These are phyloP conservation scores for Neofusicoccum laricinum DNA, from an alignment of 2,329 filamentous ascomycete genomes.

Conservation along the genomic window DNA sequence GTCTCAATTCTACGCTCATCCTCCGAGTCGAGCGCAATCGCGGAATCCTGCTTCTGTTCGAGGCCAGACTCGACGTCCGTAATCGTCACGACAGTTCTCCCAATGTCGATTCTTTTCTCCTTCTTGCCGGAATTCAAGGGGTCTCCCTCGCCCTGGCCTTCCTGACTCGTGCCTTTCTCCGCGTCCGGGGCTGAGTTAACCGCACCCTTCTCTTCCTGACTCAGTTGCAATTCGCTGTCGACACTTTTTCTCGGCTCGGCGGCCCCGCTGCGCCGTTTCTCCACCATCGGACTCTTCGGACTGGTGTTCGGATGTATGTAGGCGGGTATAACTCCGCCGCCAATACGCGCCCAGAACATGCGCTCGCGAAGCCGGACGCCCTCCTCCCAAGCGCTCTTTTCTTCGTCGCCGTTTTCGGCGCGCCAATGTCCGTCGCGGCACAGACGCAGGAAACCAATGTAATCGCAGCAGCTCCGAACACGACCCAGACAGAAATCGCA, in stretches of 20 bases:
- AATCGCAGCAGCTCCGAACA: constrained; percentile 85
- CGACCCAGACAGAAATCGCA: constrained; percentile 84
- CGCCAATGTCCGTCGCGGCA: constrained; percentile 91
- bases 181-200: background rate
- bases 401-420: constrained; percentile 76
- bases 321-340: constrained; percentile 81
- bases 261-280: constrained; percentile 22
- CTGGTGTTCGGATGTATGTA: constrained; percentile 27
- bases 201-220: background rate
- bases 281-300: constrained; percentile 27
- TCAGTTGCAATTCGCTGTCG: constrained; percentile 14
- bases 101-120: constrained; percentile 36
- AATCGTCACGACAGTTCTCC: constrained; percentile 32
- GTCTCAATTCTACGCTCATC: constrained; percentile 35
- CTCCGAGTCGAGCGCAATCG: constrained; percentile 22
- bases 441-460: constrained; percentile 85
- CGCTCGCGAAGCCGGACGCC: constrained; percentile 83
- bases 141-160: constrained; percentile 32
- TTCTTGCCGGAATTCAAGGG: constrained; percentile 24
- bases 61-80: constrained; percentile 18
- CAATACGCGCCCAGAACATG: constrained; percentile 96
- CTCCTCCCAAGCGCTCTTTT: constrained; percentile 92
- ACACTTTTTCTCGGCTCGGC: constrained; percentile 26
- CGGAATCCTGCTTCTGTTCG: constrained; percentile 15
- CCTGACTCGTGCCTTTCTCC: constrained; percentile 3